Evolutionary conservation across 1,284 basidiomycete genomes (phyloP).

Genomic region (Athelia psychrophila): DNA sequence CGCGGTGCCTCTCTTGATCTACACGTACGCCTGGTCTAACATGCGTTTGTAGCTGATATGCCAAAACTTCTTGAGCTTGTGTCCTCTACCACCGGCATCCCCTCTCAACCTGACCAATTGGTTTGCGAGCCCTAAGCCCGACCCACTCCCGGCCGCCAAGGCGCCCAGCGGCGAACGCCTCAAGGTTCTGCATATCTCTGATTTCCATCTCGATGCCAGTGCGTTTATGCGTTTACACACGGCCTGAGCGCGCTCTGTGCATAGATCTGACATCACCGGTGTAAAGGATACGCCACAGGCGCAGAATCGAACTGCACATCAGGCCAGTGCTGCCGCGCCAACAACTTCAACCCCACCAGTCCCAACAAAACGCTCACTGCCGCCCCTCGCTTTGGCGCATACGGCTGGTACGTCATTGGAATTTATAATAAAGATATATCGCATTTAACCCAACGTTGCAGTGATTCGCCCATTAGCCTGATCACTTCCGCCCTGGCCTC

Average conservation of each 20-base stretch:
- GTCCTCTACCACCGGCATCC: conserved; percentile 47
- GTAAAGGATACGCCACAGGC: conserved; percentile 64
- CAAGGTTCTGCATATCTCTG: conserved; percentile 76
- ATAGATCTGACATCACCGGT: background rate
- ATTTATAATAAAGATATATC: background rate
- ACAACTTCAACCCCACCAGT: conserved; percentile 49
- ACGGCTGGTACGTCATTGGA: background rate
- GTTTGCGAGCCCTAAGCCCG: conserved; percentile 69
- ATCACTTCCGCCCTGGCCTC: conserved; percentile 61
- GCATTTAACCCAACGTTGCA: conserved; percentile 21
- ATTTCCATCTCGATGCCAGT: conserved; percentile 78
- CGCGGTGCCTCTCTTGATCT: conserved; percentile 1
- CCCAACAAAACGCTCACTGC: conserved; percentile 49
- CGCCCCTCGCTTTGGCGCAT: conserved; percentile 61
- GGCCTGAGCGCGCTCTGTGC: too few species aligned
- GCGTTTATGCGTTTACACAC: conserved; percentile 13
- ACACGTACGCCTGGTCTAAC: too few species aligned
- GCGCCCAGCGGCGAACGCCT: conserved; percentile 60
- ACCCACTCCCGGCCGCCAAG: conserved; percentile 53
- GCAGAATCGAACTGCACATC: conserved; percentile 73
- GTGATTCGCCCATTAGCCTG: conserved; percentile 71
- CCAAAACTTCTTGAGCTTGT: conserved; percentile 49
- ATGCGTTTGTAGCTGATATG: conserved; percentile 44
- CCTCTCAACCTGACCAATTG: conserved; percentile 52
- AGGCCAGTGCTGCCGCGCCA: conserved; percentile 68